phyloP scores from a whole-genome alignment of 805 yeast species.

The Cyberlindnera saturnus region DNA sequence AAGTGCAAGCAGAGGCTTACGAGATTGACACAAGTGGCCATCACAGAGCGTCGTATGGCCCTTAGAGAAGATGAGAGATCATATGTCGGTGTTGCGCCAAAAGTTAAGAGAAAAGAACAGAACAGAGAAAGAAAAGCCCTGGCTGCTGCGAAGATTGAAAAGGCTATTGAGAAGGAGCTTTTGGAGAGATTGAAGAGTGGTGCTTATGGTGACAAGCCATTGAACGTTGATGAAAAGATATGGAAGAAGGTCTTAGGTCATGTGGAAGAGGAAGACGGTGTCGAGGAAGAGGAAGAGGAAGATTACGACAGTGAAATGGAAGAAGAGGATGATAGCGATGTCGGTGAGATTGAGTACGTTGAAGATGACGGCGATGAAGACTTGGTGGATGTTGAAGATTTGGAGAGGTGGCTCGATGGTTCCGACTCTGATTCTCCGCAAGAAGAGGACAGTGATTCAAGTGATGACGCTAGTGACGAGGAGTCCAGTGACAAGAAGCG shows the following conservation, averaged over 20 bases:
- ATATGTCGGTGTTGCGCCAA: slow-evolving; percentile 86
- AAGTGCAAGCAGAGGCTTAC: slow-evolving; percentile 96
- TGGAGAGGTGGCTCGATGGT: slow-evolving; percentile 80
- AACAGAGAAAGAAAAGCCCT: slow-evolving; percentile 95
- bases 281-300: slow-evolving; percentile 36
- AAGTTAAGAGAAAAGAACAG: slow-evolving; percentile 90
- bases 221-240: slow-evolving; percentile 91
- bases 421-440: slow-evolving; percentile 34
- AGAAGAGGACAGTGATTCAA: slow-evolving; percentile 26
- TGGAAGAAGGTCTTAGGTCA: slow-evolving; percentile 93
- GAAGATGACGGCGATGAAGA: slow-evolving; percentile 88
- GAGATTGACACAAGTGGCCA: slow-evolving; percentile 89
- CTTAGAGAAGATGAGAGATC: slow-evolving; percentile 88
- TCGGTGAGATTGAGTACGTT: slow-evolving; percentile 82
- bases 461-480: slow-evolving; percentile 33
- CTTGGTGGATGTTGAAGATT: slow-evolving; percentile 89
- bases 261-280: slow-evolving; percentile 63
- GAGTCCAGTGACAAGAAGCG: slow-evolving; percentile 30
- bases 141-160: slow-evolving; percentile 94
- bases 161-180: slow-evolving; percentile 92
- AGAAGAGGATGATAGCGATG: slow-evolving; percentile 49
- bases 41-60: slow-evolving; percentile 90
- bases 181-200: slow-evolving; percentile 94
- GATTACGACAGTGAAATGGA: slow-evolving; percentile 44
- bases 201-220: slow-evolving; percentile 96